phyloP scores from a whole-genome alignment of 2,329 filamentous ascomycete species.

The Tolypocladium sp. region DNA sequence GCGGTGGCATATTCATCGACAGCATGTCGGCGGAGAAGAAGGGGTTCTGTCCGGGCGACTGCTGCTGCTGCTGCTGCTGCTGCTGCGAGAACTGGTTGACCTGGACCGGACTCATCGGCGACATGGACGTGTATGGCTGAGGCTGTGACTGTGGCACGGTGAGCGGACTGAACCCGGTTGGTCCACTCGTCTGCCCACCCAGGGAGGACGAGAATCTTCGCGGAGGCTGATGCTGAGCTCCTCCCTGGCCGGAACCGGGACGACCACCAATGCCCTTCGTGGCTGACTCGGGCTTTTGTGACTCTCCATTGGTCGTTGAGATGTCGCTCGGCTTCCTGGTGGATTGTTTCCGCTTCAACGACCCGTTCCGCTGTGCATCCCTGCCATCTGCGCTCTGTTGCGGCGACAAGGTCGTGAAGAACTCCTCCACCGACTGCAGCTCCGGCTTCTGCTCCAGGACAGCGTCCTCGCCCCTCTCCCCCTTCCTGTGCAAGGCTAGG shows the following conservation, averaged over 20 bases:
- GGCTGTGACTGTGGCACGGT: slow-evolving; percentile 31
- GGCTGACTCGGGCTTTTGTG: not conserved
- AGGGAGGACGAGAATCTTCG: slow-evolving; percentile 33
- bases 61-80: slow-evolving; percentile 9
- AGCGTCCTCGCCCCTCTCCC: slow-evolving; percentile 75
- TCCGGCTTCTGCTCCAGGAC: slow-evolving; percentile 83
- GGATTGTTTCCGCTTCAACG: slow-evolving; percentile 25
- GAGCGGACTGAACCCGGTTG: slow-evolving; percentile 29
- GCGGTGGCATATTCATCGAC: slow-evolving; percentile 40
- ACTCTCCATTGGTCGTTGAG: slow-evolving; percentile 1
- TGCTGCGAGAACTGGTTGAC: slow-evolving; percentile 28
- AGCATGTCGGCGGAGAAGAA: slow-evolving; percentile 46
- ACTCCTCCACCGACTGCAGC: slow-evolving; percentile 89
- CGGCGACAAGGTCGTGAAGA: slow-evolving; percentile 73
- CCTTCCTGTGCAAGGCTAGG: slow-evolving; percentile 55
- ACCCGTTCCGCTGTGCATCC: slow-evolving; percentile 11
- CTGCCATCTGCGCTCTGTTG: slow-evolving; percentile 39
- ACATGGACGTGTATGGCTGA: slow-evolving; percentile 35
- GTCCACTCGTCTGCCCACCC: slow-evolving; percentile 29
- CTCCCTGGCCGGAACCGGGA: slow-evolving; percentile 2
- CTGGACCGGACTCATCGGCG: slow-evolving; percentile 43
- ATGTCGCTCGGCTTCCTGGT: slow-evolving; percentile 23
- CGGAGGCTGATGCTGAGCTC: slow-evolving; percentile 9
- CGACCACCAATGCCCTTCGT: slow-evolving; percentile 4
- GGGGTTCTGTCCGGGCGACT: slow-evolving; percentile 18